Conservation (phyloP, 768 basidiomycete genomes). For the Pholiota conissans region DNA sequence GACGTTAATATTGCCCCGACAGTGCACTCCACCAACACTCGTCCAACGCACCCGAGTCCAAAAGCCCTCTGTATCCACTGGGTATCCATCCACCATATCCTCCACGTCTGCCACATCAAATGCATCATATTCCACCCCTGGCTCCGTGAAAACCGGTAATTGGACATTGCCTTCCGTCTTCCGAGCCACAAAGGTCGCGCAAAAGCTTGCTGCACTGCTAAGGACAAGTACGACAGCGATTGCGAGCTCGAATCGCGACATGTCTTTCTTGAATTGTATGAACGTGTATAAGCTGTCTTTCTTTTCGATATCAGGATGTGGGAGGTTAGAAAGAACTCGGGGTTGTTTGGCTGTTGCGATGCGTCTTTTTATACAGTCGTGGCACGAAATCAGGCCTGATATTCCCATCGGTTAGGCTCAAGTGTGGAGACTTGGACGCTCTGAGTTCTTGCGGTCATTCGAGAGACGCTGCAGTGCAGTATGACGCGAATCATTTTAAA, state of each 20-base stretch:
- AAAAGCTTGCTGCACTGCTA: constrained; percentile 43
- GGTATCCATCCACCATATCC: constrained; percentile 43
- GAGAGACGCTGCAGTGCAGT: too few relatives aligned
- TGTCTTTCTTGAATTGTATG: constrained; percentile 22
- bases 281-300: not conserved
- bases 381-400: too few relatives aligned
- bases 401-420: too few relatives aligned
- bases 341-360: not conserved
- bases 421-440: too few relatives aligned
- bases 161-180: constrained; percentile 45
- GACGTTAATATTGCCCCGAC: constrained; percentile 24
- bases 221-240: constrained; percentile 49
- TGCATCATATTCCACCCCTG: constrained; percentile 21
- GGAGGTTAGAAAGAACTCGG: not conserved
- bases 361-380: too few relatives aligned
- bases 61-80: constrained; percentile 29
- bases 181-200: constrained; percentile 39
- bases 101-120: constrained; percentile 62
- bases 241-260: constrained; percentile 62
- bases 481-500: too few relatives aligned
- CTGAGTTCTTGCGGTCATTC: too few relatives aligned
- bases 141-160: constrained; percentile 19
- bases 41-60: constrained; percentile 33
- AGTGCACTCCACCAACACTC: constrained; percentile 18
- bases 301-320: not conserved